Conservation (phyloP, 345 rosid genomes). For the Syzygium jambos region DNA sequence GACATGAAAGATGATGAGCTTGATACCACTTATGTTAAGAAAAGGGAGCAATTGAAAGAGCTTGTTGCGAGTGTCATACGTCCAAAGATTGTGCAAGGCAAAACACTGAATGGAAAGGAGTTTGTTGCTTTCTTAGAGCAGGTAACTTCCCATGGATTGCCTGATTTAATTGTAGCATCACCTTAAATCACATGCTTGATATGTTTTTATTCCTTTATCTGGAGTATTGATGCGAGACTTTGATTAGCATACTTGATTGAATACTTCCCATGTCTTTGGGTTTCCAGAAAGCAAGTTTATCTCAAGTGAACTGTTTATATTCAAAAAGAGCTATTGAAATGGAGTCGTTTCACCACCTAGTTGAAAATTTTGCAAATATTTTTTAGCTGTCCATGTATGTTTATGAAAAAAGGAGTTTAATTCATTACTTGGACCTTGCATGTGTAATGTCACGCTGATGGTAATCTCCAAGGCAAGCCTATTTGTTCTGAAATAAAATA, state of each 20-base stretch:
- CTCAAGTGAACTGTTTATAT: neutral
- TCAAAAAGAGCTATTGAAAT: neutral
- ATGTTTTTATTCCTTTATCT: neutral
- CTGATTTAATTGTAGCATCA: neutral
- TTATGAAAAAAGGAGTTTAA: neutral
- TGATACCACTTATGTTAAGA: conserved; percentile 72
- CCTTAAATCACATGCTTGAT: neutral
- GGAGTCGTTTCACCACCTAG: neutral
- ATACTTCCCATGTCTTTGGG: neutral
- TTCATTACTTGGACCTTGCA: neutral
- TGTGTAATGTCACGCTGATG: neutral
- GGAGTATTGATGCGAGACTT: neutral
- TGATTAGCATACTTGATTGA: neutral
- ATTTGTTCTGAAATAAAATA: neutral
- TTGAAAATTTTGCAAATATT: neutral
- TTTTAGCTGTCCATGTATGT: neutral
- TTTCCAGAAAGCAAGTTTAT: neutral
- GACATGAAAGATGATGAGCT: conserved; percentile 91
- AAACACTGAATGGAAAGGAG: conserved; percentile 76
- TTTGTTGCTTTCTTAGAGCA: conserved; percentile 87
- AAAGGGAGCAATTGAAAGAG: conserved; percentile 71
- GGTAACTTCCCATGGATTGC: conserved; percentile 29
- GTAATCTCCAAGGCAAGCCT: neutral
- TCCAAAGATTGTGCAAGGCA: conserved; percentile 96
- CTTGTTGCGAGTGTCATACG: conserved; percentile 68